A percentile compares a stretch with the other conserved stretches of the same genome.
These are phyloP conservation scores for Xanthoparmelia taractica DNA, from an alignment of 495 filamentous ascomycete species.

Conservation along the genomic window DNA sequence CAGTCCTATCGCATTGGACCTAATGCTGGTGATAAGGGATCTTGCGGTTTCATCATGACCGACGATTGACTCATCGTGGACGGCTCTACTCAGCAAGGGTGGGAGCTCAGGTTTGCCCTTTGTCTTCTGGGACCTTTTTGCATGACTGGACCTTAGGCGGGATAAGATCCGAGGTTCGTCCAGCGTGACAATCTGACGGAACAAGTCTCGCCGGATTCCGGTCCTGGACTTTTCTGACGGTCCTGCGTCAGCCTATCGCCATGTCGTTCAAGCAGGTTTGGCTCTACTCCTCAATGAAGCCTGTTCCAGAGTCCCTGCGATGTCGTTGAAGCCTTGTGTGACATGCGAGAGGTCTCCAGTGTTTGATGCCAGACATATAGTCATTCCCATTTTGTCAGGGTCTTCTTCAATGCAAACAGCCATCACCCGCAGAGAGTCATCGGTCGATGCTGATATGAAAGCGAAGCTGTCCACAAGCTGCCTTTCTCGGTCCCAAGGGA, in stretches of 20 bases:
- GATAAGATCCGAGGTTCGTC: not conserved
- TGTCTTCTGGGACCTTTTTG: not conserved
- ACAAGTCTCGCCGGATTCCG: not conserved
- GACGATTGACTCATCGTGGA: too few species aligned
- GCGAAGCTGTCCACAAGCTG: conserved; percentile 25
- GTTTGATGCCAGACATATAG: not conserved
- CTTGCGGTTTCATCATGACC: too few species aligned
- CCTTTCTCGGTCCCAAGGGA: not conserved
- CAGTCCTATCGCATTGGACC: not conserved
- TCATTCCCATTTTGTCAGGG: not conserved
- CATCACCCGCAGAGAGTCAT: conserved; percentile 31
- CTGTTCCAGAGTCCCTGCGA: not conserved
- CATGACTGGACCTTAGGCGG: not conserved
- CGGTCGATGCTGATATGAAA: conserved; percentile 33
- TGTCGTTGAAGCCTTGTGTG: not conserved
- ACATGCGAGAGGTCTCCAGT: not conserved
- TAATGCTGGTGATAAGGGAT: not conserved
- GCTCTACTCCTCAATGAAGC: not conserved
- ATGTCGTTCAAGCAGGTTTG: not conserved
- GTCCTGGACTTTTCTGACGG: not conserved
- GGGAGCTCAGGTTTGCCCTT: too few species aligned
- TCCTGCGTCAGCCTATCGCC: not conserved
- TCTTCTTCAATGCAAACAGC: conserved; percentile 36
- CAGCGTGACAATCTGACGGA: not conserved
- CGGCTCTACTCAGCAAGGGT: too few species aligned